Percentiles rank a stretch among this genome's conserved stretches.
These are phyloP conservation scores for Leccinum pachyderme DNA, from an alignment of 1,284 basidiomycete species.

Conservation along the genomic window DNA sequence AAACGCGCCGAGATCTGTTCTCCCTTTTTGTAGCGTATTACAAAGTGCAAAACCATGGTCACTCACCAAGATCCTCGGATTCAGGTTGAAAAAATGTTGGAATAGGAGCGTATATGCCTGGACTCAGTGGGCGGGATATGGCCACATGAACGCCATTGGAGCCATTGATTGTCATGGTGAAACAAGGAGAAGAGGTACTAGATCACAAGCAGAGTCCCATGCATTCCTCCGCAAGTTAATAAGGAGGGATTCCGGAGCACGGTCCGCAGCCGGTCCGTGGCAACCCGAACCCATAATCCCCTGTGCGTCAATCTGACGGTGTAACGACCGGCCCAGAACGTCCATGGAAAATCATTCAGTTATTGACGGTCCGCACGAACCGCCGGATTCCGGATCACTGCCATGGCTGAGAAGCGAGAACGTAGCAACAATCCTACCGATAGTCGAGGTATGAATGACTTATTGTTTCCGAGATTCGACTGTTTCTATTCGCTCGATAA, in stretches of 20 bases:
- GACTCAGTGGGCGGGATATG: constrained; percentile 53
- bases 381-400: not conserved
- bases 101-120: constrained; percentile 84
- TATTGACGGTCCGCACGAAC: constrained; percentile 1
- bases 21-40: constrained; percentile 2
- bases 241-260: constrained; percentile 4
- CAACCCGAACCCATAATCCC: not conserved
- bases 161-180: constrained; percentile 33
- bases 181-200: not conserved
- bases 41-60: not conserved
- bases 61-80: constrained; percentile 79
- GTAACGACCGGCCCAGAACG: not conserved
- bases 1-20: constrained; percentile 68
- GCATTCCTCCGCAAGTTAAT: constrained; percentile 10
- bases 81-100: constrained; percentile 79
- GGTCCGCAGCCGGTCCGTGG: constrained; percentile 18
- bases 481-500: constrained; percentile 60
- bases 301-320: not conserved
- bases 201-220: not conserved
- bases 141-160: constrained; percentile 23
- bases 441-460: not conserved
- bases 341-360: not conserved
- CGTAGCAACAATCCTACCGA: not conserved
- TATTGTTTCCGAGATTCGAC: constrained; percentile 39
- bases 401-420: not conserved